phyloP scores from a whole-genome alignment of 352 stramenopile species.

The Globisporangium canariense region DNA sequence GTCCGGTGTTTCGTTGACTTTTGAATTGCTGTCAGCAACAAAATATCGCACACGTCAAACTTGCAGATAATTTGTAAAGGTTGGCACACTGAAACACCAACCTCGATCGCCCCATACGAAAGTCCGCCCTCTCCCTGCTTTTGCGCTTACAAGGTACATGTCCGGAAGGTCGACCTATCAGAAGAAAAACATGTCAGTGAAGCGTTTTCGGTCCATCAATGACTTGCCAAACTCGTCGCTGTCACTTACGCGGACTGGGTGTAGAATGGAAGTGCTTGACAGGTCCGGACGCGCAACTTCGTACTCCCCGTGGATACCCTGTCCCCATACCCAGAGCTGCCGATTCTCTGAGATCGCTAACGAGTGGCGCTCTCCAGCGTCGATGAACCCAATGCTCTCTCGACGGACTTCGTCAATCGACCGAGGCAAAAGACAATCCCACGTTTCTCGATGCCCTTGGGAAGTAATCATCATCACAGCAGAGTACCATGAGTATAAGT shows the following conservation, averaged over 20 bases:
- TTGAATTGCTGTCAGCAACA: constrained; percentile 23
- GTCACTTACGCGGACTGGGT: constrained; percentile 41
- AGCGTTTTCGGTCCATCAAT: neutral
- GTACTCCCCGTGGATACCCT: constrained; percentile 58
- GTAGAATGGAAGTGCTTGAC: constrained; percentile 47
- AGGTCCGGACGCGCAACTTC: constrained; percentile 36
- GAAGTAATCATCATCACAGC: neutral
- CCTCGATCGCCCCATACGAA: constrained; percentile 81
- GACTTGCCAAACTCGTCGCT: neutral
- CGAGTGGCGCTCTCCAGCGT: constrained; percentile 66
- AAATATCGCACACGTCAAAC: neutral
- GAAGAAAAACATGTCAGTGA: neutral
- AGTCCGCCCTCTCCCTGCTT: constrained; percentile 56
- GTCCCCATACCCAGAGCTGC: constrained; percentile 73
- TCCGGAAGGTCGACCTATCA: constrained; percentile 42
- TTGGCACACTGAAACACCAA: constrained; percentile 12
- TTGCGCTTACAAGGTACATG: constrained; percentile 51
- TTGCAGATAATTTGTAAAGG: neutral
- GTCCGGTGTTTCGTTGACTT: constrained; percentile 19
- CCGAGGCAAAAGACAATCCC: constrained; percentile 51
- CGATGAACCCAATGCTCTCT: constrained; percentile 55
- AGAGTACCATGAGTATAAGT: neutral
- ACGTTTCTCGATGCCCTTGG: constrained; percentile 68
- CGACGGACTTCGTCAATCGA: constrained; percentile 65
- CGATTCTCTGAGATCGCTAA: constrained; percentile 58